Evolutionary conservation across 768 basidiomycete species (phyloP).

Genomic region (Leccinellum rugosiceps): DNA sequence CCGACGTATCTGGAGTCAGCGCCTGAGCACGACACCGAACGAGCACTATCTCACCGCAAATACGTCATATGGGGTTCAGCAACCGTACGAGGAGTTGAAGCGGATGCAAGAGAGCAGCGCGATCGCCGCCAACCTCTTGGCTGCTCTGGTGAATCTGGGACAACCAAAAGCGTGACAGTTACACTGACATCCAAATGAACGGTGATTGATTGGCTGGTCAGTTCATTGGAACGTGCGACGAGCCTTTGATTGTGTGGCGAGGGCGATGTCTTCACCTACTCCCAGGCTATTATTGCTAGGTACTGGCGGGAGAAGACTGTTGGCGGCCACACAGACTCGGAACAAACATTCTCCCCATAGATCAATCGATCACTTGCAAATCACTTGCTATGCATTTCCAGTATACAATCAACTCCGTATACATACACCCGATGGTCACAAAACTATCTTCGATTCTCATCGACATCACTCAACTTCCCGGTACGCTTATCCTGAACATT

Average conservation of each 20-base stretch:
- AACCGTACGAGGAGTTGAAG: too few species aligned
- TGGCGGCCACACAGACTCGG: not conserved
- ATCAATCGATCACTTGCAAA: too few species aligned
- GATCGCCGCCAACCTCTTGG: too few species aligned
- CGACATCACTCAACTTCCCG: too few species aligned
- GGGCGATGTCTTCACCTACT: not conserved
- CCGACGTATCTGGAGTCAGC: too few species aligned
- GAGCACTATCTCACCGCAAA: too few species aligned
- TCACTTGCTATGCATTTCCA: not conserved
- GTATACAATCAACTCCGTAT: not conserved
- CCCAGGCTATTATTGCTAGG: not conserved
- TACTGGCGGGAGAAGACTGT: not conserved
- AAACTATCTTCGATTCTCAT: too few species aligned
- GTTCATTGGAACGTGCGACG: not conserved
- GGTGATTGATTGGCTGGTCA: not conserved
- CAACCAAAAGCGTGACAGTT: constrained; percentile 12
- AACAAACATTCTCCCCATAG: not conserved
- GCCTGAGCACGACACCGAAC: too few species aligned
- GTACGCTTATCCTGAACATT: not conserved
- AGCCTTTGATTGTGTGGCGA: not conserved
- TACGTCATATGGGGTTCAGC: too few species aligned
- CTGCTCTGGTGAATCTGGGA: too few species aligned
- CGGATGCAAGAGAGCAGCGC: too few species aligned
- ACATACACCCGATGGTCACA: not conserved
- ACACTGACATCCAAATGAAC: not conserved